phyloP scores from a whole-genome alignment of 805 yeast species.

The Nakazawaea holstii region DNA sequence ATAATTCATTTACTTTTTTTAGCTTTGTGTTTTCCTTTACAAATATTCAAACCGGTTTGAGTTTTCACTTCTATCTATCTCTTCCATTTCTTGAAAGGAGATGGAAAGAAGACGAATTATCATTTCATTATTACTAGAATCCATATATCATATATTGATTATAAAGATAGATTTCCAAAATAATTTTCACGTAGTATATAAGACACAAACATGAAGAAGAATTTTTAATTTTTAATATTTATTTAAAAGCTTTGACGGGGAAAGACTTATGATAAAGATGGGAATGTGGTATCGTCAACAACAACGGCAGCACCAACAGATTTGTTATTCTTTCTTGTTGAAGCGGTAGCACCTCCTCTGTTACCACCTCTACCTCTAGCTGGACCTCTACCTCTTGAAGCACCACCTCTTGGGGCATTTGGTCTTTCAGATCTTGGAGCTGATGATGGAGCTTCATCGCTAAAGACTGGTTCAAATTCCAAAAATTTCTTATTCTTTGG shows the following conservation, averaged over 20 bases:
- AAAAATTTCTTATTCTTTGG: constrained; percentile 77
- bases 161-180: too few species aligned
- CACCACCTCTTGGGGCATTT: constrained; percentile 21
- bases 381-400: constrained; percentile 23
- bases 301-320: constrained; percentile 29
- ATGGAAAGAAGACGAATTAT: too few species aligned
- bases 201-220: too few species aligned
- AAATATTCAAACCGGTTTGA: too few species aligned
- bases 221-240: background rate
- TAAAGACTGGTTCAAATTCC: constrained; percentile 68
- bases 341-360: constrained; percentile 24
- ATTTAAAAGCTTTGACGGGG: background rate
- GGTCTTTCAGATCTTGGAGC: constrained; percentile 29
- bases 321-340: constrained; percentile 24
- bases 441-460: constrained; percentile 45
- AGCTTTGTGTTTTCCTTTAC: too few species aligned
- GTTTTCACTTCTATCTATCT: too few species aligned
- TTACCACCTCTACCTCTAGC: constrained; percentile 9
- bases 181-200: too few species aligned
- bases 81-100: too few species aligned
- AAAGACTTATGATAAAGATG: constrained; percentile 48
- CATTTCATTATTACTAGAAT: too few species aligned
- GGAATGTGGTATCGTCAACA: constrained; percentile 63
- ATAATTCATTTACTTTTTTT: too few species aligned
- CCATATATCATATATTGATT: too few species aligned